Percentiles rank a stretch among this genome's conserved stretches.
Conservation (phyloP, 2,329 filamentous ascomycete genomes). For the Elsinoe perseae region DNA sequence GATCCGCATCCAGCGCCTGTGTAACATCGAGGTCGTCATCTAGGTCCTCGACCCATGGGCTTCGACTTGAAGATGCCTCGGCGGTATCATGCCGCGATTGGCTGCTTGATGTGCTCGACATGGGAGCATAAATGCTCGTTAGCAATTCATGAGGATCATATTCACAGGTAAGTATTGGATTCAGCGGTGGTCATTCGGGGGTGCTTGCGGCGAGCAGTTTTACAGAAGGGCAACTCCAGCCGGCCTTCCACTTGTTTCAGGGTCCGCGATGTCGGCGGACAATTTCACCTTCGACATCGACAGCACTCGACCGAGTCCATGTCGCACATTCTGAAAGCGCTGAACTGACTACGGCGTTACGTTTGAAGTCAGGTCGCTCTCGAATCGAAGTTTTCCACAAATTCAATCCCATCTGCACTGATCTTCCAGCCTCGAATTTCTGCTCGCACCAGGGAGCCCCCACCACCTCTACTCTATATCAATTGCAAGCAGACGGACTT, state of each 20-base stretch:
- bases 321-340: too few species aligned
- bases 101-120: conserved; percentile 31
- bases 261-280: neutral
- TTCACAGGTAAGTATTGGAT: neutral
- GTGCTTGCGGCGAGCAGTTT: conserved; percentile 2
- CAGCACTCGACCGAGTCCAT: too few species aligned
- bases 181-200: neutral
- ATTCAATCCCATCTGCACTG: too few species aligned
- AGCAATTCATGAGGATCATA: neutral
- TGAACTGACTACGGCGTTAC: too few species aligned
- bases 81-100: conserved; percentile 29
- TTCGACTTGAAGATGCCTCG: conserved; percentile 41
- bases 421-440: too few species aligned
- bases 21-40: conserved; percentile 30
- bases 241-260: neutral
- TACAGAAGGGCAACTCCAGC: neutral
- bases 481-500: neutral
- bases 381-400: too few species aligned
- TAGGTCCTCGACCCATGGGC: conserved; percentile 32
- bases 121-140: conserved; percentile 23
- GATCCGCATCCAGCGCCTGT: conserved; percentile 29
- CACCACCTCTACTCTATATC: neutral
- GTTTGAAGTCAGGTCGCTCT: too few species aligned
- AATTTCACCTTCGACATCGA: neutral
- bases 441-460: neutral